Base-by-base conservation (phyloP, 257 asterid genomes). In the Solanum microdontum region DNA sequence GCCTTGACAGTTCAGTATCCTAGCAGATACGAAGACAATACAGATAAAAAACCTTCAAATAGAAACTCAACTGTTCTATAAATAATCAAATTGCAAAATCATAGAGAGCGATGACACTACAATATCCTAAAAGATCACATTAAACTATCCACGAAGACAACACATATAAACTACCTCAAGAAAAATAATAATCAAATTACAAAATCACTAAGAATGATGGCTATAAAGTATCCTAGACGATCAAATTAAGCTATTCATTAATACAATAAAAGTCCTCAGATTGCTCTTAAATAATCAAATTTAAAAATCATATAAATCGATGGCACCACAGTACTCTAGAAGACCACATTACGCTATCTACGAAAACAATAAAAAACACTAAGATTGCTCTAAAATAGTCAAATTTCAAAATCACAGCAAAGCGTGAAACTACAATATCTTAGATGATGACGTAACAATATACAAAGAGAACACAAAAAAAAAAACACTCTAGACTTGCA, bases 401-500 rank as follows among this genome's bases (percentile, higher is more conserved):
- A 4, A 12, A 4, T 12, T 45, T 45, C 55, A 45, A 45, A 12
- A 45, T 45, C 17, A 45, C 58, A 48, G 19, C n/a, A 45, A 21
- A 48, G 58, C 7, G 58, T 48, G 58, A 48, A 48, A 5, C 58
- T 48, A 48, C 21, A 45, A 1, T 45, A 45, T 45, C 58, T 45
- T 45, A 45, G 58, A 13, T 45, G 58, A 45, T 45, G 19, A 45
- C 19, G 7, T 13, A 48, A 48, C 7, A 48, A 48, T 48, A 48
- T 7, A 48, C 21, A 45, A 12, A 45, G 19, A 45, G 58, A 45
- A 45, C 7, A 45, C 55, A 45, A 45, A 13, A 13, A 45, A 13
- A 45, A 48, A 14, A 13, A 48, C 58, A 48, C 58, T 14, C 21
- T 48, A 13, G 58, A 80, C 90, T 87, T 89, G 91, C 95, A 91